These are phyloP conservation scores for Chamaecrista fasciculata DNA, from an alignment of 306 rosid species.

Conservation along the genomic window DNA sequence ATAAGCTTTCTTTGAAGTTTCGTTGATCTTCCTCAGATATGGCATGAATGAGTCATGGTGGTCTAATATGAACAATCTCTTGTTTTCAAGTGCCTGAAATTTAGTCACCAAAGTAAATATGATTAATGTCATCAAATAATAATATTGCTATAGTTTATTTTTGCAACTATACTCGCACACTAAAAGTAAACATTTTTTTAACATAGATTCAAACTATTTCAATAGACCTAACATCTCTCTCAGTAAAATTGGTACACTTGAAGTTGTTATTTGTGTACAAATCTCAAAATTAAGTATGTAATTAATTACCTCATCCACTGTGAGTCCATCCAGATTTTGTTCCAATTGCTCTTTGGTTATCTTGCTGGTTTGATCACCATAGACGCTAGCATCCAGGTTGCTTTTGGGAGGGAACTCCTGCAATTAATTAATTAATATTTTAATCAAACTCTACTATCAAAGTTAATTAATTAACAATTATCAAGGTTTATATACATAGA, in stretches of 20 bases:
- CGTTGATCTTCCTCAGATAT: slow-evolving; percentile 51
- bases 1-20: slow-evolving; percentile 43
- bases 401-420: slow-evolving; percentile 71
- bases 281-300: too few species aligned
- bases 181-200: too few species aligned
- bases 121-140: too few species aligned
- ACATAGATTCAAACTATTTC: too few species aligned
- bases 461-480: too few species aligned
- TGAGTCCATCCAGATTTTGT: slow-evolving; percentile 44
- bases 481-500: too few species aligned
- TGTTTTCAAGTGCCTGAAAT: slow-evolving; percentile 47
- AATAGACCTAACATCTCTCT: too few species aligned
- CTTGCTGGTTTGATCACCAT: slow-evolving; percentile 59
- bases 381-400: slow-evolving; percentile 46
- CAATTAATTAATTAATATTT: neutral
- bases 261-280: too few species aligned
- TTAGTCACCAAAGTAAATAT: too few species aligned
- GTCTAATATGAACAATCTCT: slow-evolving; percentile 63
- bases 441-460: neutral
- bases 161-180: too few species aligned
- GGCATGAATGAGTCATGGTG: slow-evolving; percentile 68
- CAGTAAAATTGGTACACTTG: too few species aligned
- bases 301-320: slow-evolving; percentile 45
- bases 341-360: slow-evolving; percentile 45
- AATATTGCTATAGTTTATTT: too few species aligned